Conservation (phyloP, 805 yeast genomes). For the Sugiyamaella smithiae region DNA sequence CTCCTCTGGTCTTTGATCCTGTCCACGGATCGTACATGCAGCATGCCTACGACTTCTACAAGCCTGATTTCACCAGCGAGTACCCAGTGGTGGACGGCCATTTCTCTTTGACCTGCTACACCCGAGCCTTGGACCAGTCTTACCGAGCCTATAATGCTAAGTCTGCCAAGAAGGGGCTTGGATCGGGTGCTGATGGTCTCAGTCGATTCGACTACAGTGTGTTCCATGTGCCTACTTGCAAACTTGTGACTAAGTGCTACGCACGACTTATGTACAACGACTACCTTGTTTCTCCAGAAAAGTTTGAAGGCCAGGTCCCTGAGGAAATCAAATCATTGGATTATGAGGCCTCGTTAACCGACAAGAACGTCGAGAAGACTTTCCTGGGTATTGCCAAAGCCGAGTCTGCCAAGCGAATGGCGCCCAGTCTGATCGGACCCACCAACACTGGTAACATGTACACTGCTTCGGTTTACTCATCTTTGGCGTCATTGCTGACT, state of each 20-base stretch:
- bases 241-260: slow-evolving; percentile 86
- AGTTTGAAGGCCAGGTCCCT: slow-evolving; percentile 51
- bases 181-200: slow-evolving; percentile 44
- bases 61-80: slow-evolving; percentile 94
- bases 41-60: slow-evolving; percentile 96
- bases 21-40: slow-evolving; percentile 92
- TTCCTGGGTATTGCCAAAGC: slow-evolving; percentile 77
- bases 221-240: slow-evolving; percentile 98
- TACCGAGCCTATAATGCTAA: slow-evolving; percentile 80
- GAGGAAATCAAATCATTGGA: slow-evolving; percentile 54
- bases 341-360: slow-evolving; percentile 76
- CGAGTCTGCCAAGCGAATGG: slow-evolving; percentile 61
- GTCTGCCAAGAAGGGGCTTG: slow-evolving; percentile 52
- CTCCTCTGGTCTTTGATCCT: slow-evolving; percentile 89
- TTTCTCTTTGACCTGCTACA: slow-evolving; percentile 89
- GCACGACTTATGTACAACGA: slow-evolving; percentile 92
- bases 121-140: slow-evolving; percentile 85
- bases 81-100: slow-evolving; percentile 98
- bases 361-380: slow-evolving; percentile 78
- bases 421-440: slow-evolving; percentile 79
- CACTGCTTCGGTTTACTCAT: slow-evolving; percentile 89
- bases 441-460: slow-evolving; percentile 98
- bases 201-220: slow-evolving; percentile 85
- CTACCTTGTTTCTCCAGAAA: slow-evolving; percentile 62
- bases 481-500: slow-evolving; percentile 76